Evolutionary conservation across 2,329 filamentous ascomycete genomes (phyloP), one percentile per base, ranked within the genome.

Genomic region (Trichoderma aggressivum): DNA sequence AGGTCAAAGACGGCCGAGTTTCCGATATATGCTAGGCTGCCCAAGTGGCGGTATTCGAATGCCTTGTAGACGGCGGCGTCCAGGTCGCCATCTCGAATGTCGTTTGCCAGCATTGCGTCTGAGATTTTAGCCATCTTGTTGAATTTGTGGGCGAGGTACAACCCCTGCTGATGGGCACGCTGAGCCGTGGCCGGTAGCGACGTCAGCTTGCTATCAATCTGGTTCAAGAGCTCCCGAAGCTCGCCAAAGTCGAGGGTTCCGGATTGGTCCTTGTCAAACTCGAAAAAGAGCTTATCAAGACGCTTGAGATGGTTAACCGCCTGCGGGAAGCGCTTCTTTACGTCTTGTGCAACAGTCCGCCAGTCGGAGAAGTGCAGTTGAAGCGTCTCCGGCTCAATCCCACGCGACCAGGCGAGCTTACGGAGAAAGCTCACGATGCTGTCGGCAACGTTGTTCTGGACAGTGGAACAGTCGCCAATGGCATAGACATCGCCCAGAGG

Each of bases 1-100:
- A 96, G 89, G 79, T 99, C 96, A 77, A 99, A 99, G 53, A 99
- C 91, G 5, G 96, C 96, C 8, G 94, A 94, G 80, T 99, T 99
- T 58, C 97, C 97, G 75, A 99, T 90, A 78, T 99, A 99, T 7
- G 97, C 96, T 76, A 99, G 82, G 75, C 90, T 96, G 26, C 97
- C 96, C 26, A 99, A 87, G 79, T 99, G 95, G 77, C 87, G 91
- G 81, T 99, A 99, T 80, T 97, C 92, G 78, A 99, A 99, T 0
- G 96, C 93, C 81, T 93, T 95, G 85, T 97, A 98, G 14, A 96
- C 90, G 2, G 94, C 92, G 59, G 95, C 93, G 77, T 99, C 97
- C 7, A 98, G 82, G 78, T 98, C 95, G 24, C 94, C 95, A 76
- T 98, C 93, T 71, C 91, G 86, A 55, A 98, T 88, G 66, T 97